Conservation (phyloP, 495 filamentous ascomycete species). For the Zalerion maritima region DNA sequence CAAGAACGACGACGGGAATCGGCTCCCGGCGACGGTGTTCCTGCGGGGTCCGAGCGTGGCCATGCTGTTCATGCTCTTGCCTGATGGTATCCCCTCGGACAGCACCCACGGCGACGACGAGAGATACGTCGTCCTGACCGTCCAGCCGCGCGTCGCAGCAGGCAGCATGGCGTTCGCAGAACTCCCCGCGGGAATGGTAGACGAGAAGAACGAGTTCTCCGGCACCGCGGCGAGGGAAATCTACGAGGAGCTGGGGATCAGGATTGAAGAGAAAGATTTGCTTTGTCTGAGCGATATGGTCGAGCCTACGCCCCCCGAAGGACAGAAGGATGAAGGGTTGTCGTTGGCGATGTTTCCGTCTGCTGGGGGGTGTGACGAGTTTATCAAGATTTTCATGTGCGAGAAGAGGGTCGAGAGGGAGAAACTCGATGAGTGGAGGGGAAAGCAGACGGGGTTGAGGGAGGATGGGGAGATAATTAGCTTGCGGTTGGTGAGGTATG, state of each 20-base stretch:
- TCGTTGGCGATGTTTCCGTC: slow-evolving; percentile 59
- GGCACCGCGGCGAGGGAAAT: slow-evolving; percentile 75
- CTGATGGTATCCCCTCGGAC: slow-evolving; percentile 41
- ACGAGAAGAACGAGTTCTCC: slow-evolving; percentile 57
- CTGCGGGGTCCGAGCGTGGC: slow-evolving; percentile 68
- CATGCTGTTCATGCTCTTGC: slow-evolving; percentile 67
- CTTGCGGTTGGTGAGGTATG: slow-evolving; percentile 54
- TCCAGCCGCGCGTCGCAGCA: slow-evolving; percentile 71
- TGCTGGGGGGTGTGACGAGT: slow-evolving; percentile 73
- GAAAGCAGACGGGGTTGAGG: slow-evolving; percentile 62
- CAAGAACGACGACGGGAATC: slow-evolving; percentile 45
- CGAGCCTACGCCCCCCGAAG: slow-evolving; percentile 31
- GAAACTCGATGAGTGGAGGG: slow-evolving; percentile 53
- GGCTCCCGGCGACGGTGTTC: slow-evolving; percentile 64
- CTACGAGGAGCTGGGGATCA: slow-evolving; percentile 60
- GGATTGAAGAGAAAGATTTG: slow-evolving; percentile 26
- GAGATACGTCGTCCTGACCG: slow-evolving; percentile 60
- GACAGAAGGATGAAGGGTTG: slow-evolving; percentile 28
- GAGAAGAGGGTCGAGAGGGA: slow-evolving; percentile 49
- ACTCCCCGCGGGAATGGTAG: slow-evolving; percentile 82
- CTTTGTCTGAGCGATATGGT: slow-evolving; percentile 53
- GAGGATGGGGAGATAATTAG: slow-evolving; percentile 74
- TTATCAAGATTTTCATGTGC: slow-evolving; percentile 62
- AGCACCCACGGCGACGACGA: slow-evolving; percentile 28
- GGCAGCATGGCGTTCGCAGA: slow-evolving; percentile 64